phyloP scores from a whole-genome alignment of 352 stramenopile genomes.

The Phytophthora citrophthora region DNA sequence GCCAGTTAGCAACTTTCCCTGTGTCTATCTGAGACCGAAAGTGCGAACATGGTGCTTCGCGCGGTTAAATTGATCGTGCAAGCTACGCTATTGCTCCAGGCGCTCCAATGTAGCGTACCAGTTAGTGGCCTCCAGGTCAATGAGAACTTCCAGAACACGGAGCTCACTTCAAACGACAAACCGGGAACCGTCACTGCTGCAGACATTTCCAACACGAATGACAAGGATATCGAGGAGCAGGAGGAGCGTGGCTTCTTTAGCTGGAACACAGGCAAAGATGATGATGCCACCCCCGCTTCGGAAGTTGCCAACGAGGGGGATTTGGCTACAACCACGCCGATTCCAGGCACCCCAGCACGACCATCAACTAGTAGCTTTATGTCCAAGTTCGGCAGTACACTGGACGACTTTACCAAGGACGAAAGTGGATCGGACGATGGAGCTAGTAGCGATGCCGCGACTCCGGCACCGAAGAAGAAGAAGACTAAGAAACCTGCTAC shows the following conservation, averaged over 20 bases:
- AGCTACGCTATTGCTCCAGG: conserved; percentile 19
- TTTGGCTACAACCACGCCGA: conserved; percentile 20
- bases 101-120: conserved; percentile 13
- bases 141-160: conserved; percentile 32
- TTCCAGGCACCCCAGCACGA: conserved; percentile 11
- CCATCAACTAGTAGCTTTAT: conserved; percentile 16
- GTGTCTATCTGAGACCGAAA: conserved; percentile 23
- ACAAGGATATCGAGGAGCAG: conserved; percentile 14
- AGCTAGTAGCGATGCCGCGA: conserved; percentile 4
- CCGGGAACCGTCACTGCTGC: conserved; percentile 1
- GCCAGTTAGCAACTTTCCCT: conserved; percentile 20
- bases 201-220: conserved; percentile 1
- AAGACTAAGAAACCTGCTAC: conserved; percentile 16
- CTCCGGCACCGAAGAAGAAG: neutral
- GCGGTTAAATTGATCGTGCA: conserved; percentile 26
- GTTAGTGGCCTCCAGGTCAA: conserved; percentile 11
- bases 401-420: conserved; percentile 7
- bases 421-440: neutral
- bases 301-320: neutral
- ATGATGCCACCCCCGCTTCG: neutral
- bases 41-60: conserved; percentile 32
- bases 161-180: conserved; percentile 8
- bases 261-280: conserved; percentile 14
- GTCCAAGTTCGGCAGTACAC: conserved; percentile 26
- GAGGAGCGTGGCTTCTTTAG: conserved; percentile 29